Evolutionary conservation across 2,329 filamentous ascomycete species (phyloP), one percentile per base, ranked within the genome.

Genomic region (Xylaria sp.): DNA sequence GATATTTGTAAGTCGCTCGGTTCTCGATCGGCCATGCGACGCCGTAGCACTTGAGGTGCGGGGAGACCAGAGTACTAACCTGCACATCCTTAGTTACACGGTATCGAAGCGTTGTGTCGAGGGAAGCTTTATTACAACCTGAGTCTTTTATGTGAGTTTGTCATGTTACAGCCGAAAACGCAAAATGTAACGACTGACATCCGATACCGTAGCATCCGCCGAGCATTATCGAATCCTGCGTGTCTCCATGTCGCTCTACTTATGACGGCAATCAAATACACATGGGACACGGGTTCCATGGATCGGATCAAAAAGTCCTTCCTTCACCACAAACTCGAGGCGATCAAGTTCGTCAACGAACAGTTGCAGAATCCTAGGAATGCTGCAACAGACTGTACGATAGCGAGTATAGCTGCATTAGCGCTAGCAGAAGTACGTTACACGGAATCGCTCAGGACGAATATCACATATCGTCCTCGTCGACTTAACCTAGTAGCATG

Each of bases 271-370:
- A 71, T 73, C n/a, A 72, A 72, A 51, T 74, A 54, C 54, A 73
- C 73, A 13, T 74, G 73, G 73, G 71, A 74, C 31, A 74, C 71
- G n/a, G 72, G 72, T n/a, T 74, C 73, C 53, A 74, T 73, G 66
- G 66, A 71, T 46, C 66, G 65, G 46, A 74, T 74, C n/a, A 70
- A 70, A 48, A 74, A 73, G 31, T 72, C 72, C 6, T 72, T 71
- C 38, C 67, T 74, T 38, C 73, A 74, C 44, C 73, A 74, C 57
- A 73, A 74, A 58, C 63, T 74, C 7, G 72, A 74, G 58, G 73
- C 73, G 13, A 73, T 74, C 46, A 73, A 74, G 36, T 73, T 74
- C 17, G 73, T 74, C 67, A 74, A 74, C 49, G 71, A 74, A 40
- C 71, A 73, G 31, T 63, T 74, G n/a, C 71, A 74, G 48, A 60